A percentile compares a stretch with the other conserved stretches of the same genome.
phyloP scores from a whole-genome alignment of 2,329 filamentous ascomycete species.

The Paraconiothyrium brasiliense region DNA sequence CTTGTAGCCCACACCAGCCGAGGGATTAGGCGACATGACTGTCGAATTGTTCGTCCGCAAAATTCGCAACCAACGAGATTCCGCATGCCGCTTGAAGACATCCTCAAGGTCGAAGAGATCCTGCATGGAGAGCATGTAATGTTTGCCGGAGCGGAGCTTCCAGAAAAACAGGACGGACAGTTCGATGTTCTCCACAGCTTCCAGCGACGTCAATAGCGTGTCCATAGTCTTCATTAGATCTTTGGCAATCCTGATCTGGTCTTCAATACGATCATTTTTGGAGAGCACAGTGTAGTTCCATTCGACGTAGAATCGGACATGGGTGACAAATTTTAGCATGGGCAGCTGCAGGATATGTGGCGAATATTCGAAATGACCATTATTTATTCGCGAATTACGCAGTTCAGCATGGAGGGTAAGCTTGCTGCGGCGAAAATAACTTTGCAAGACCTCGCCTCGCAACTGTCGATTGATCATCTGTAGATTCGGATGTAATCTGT shows the following conservation, averaged over 20 bases:
- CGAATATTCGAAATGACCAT: conserved; percentile 45
- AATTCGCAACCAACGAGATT: conserved; percentile 42
- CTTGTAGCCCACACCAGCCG: conserved; percentile 47
- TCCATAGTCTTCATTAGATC: conserved; percentile 45
- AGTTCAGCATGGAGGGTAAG: conserved; percentile 47
- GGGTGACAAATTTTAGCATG: conserved; percentile 39
- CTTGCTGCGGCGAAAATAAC: conserved; percentile 41
- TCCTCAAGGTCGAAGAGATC: conserved; percentile 49
- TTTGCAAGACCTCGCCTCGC: conserved; percentile 38
- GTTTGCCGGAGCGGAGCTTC: conserved; percentile 43
- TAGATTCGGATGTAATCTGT: conserved; percentile 33
- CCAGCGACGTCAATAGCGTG: conserved; percentile 34
- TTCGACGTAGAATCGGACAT: conserved; percentile 47
- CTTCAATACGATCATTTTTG: conserved; percentile 34
- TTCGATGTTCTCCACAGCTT: conserved; percentile 42
- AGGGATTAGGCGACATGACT: conserved; percentile 30
- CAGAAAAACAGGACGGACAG: conserved; percentile 47
- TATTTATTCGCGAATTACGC: conserved; percentile 40
- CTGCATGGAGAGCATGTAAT: conserved; percentile 46
- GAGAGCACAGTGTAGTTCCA: conserved; percentile 45
- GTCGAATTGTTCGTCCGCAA: conserved; percentile 35
- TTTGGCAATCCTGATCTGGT: conserved; percentile 44
- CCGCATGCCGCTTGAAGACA: conserved; percentile 44
- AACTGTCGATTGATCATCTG: conserved; percentile 45
- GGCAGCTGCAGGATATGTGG: conserved; percentile 45